Conservation (phyloP, 805 yeast genomes). For the Monosporozyma yasuniensis region DNA sequence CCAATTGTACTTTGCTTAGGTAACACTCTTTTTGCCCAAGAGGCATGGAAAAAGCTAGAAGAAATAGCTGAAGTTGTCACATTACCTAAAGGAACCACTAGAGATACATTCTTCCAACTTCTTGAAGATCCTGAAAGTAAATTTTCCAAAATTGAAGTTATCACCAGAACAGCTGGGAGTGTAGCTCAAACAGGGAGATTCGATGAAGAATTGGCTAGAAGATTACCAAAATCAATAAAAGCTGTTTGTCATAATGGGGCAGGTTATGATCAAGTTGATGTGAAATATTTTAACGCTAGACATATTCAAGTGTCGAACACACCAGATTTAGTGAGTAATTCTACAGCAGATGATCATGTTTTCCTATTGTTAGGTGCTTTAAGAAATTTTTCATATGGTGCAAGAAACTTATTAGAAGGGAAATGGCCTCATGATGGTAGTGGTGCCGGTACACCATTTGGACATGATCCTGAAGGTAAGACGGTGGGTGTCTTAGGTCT, state of each 20-base stretch:
- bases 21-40: constrained; percentile 46
- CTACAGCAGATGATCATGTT: constrained; percentile 67
- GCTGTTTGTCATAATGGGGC: constrained; percentile 61
- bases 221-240: constrained; percentile 46
- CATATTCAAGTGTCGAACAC: constrained; percentile 60
- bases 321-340: constrained; percentile 56
- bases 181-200: constrained; percentile 50
- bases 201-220: constrained; percentile 49
- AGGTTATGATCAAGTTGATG: constrained; percentile 67
- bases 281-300: constrained; percentile 40
- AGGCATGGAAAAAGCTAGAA: constrained; percentile 54
- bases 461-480: constrained; percentile 69
- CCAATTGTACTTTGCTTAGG: constrained; percentile 65
- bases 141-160: constrained; percentile 28
- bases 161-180: constrained; percentile 47
- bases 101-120: constrained; percentile 28
- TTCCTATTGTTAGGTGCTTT: constrained; percentile 53
- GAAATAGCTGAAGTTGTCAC: constrained; percentile 42
- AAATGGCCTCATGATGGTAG: constrained; percentile 57
- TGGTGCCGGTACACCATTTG: constrained; percentile 53
- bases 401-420: constrained; percentile 44
- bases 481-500: constrained; percentile 74
- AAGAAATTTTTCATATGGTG: constrained; percentile 59
- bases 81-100: constrained; percentile 32
- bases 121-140: constrained; percentile 27